Evolutionary conservation across 2,329 filamentous ascomycete genomes (phyloP).

Genomic region (Dactylonectria macrodidyma): DNA sequence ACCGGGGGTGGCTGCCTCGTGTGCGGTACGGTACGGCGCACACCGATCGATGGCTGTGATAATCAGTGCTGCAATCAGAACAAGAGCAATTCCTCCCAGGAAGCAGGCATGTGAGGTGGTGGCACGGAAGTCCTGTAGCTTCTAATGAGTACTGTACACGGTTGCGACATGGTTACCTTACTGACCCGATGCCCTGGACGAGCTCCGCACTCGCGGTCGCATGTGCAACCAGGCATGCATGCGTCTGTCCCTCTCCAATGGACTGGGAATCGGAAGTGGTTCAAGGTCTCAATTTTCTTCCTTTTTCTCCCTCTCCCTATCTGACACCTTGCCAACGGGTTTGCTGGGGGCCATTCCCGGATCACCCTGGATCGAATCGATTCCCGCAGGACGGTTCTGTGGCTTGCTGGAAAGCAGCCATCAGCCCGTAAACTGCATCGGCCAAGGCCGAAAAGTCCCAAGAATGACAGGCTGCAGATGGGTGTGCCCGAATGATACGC

Average conservation of each 20-base stretch:
- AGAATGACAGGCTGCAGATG: constrained; percentile 42
- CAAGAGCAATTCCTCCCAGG: constrained; percentile 1
- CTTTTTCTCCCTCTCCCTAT: constrained; percentile 7
- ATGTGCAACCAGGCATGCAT: not conserved
- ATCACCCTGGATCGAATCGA: constrained; percentile 34
- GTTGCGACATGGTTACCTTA: not conserved
- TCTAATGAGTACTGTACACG: not conserved
- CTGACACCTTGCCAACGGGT: constrained; percentile 28
- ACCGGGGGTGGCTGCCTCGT: constrained; percentile 11
- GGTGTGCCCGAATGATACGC: constrained; percentile 42
- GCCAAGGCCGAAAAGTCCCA: constrained; percentile 44
- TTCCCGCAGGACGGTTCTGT: constrained; percentile 40
- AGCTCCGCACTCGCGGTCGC: constrained; percentile 6
- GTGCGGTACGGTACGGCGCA: constrained; percentile 15
- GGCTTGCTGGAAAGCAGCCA: constrained; percentile 41
- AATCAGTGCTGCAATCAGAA: constrained; percentile 7
- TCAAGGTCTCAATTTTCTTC: constrained; percentile 16
- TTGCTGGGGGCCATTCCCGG: constrained; percentile 26
- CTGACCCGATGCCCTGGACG: constrained; percentile 27
- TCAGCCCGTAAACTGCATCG: constrained; percentile 43
- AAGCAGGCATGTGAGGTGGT: constrained; percentile 4
- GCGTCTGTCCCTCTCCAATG: not conserved
- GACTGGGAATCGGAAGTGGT: constrained; percentile 1
- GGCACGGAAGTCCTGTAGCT: not conserved
- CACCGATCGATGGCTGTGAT: not conserved